phyloP scores from a whole-genome alignment of 23 red algal species.

The Gracilaria domingensis region DNA sequence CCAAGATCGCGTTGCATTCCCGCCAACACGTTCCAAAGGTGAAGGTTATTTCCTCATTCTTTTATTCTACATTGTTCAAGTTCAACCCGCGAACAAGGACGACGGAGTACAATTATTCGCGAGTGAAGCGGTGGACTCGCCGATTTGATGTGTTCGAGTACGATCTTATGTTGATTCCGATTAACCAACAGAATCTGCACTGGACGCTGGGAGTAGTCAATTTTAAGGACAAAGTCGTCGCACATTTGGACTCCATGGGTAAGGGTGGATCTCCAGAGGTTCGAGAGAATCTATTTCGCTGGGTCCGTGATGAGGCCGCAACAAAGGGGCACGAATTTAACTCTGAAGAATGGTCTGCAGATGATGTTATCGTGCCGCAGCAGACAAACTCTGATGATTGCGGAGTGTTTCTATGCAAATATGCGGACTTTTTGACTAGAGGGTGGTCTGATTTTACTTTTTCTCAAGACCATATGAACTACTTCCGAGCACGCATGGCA shows the following conservation, averaged over 20 bases:
- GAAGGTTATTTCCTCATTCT: constrained; percentile 83
- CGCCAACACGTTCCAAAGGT: constrained; percentile 15
- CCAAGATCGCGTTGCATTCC: constrained; percentile 1
- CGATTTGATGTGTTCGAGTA: constrained; percentile 79
- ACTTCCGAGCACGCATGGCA: constrained; percentile 77
- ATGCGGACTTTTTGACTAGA: constrained; percentile 73
- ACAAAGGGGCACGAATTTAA: constrained; percentile 64
- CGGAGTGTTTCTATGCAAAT: constrained; percentile 92
- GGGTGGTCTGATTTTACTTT: constrained; percentile 68
- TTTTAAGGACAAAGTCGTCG: constrained; percentile 63
- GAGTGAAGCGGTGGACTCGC: constrained; percentile 93
- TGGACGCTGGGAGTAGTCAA: constrained; percentile 92
- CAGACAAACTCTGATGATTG: constrained; percentile 95
- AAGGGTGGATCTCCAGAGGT: constrained; percentile 58
- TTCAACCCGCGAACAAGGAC: constrained; percentile 34
- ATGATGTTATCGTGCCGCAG: constrained; percentile 60
- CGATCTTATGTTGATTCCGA: constrained; percentile 89
- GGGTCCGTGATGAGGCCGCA: constrained; percentile 85
- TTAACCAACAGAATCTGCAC: constrained; percentile 89
- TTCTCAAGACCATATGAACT: constrained; percentile 78
- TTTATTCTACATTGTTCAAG: constrained; percentile 81
- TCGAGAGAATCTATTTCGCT: constrained; percentile 70
- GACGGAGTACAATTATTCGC: constrained; percentile 81
- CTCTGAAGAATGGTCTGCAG: constrained; percentile 41
- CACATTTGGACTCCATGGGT: constrained; percentile 86